Conservation (phyloP, 139 green algal genomes). For the Tetradesmus lagerheimii region DNA sequence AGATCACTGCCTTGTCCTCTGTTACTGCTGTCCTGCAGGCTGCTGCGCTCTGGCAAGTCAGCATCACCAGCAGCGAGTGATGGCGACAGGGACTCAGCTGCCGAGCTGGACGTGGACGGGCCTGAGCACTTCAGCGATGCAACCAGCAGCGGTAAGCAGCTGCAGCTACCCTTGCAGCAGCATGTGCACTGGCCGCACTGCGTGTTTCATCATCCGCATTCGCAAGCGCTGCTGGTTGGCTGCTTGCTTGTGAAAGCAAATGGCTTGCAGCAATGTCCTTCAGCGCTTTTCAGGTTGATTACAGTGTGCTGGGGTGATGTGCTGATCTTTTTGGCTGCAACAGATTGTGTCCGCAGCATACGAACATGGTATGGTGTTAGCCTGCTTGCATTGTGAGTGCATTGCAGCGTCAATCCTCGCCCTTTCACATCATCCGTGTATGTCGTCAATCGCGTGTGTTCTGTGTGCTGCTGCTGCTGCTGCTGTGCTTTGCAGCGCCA, state of each 20-base stretch:
- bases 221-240: not conserved
- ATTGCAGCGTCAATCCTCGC: not conserved
- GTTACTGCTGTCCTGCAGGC: not conserved
- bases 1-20: not conserved
- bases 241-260: too few species aligned
- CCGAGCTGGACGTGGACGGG: not conserved
- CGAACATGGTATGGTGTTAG: too few species aligned
- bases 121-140: slow-evolving; percentile 34
- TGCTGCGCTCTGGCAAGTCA: not conserved
- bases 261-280: too few species aligned
- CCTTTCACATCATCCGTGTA: too few species aligned
- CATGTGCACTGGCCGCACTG: not conserved
- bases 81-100: not conserved
- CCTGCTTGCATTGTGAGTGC: not conserved
- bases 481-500: not conserved
- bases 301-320: too few species aligned
- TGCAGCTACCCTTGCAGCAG: not conserved
- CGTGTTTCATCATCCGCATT: not conserved
- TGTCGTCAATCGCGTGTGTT: too few species aligned
- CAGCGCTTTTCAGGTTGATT: too few species aligned
- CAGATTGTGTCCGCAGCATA: too few species aligned
- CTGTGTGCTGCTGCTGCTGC: not conserved
- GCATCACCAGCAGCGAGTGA: not conserved
- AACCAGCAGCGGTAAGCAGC: slow-evolving; percentile 34
- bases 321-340: too few species aligned